Conservation (phyloP, 345 rosid species). For the Noccaea caerulescens region DNA sequence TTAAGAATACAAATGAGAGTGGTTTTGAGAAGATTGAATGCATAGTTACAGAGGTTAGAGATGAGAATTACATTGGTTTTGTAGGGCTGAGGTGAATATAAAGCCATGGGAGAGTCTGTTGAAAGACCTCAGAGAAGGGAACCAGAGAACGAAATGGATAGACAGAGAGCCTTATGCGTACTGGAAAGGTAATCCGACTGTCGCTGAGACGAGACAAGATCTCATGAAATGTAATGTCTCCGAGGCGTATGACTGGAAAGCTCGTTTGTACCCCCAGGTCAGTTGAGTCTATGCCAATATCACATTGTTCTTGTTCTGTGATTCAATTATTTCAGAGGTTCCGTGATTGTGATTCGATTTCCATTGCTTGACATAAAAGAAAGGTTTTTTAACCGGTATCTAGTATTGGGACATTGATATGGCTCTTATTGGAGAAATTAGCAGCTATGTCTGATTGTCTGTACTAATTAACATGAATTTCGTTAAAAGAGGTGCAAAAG, state of each 20-base stretch:
- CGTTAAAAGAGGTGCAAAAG: too few species aligned
- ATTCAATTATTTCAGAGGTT: not conserved
- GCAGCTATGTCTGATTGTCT: not conserved
- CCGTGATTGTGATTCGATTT: not conserved
- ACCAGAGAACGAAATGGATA: constrained; percentile 55
- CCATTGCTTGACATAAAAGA: not conserved
- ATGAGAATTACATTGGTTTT: constrained; percentile 22
- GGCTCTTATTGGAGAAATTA: not conserved
- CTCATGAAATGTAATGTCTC: constrained; percentile 81
- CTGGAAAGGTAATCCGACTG: constrained; percentile 89
- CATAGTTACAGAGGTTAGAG: not conserved
- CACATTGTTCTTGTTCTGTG: constrained; percentile 13
- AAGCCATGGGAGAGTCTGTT: constrained; percentile 68
- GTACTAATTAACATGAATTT: too few species aligned
- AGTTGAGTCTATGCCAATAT: not conserved
- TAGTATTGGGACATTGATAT: not conserved
- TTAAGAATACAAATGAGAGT: not conserved
- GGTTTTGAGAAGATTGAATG: not conserved
- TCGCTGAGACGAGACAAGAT: constrained; percentile 62
- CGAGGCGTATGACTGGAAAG: constrained; percentile 76
- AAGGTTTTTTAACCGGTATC: not conserved
- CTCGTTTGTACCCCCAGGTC: constrained; percentile 79
- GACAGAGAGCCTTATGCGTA: constrained; percentile 77
- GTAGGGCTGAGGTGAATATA: constrained; percentile 80
- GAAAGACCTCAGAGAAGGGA: constrained; percentile 60